Percentiles rank a stretch among this genome's conserved stretches.
Evolutionary conservation across 106 monocot genomes (phyloP).

Genomic region (Dendrobium catenatum): DNA sequence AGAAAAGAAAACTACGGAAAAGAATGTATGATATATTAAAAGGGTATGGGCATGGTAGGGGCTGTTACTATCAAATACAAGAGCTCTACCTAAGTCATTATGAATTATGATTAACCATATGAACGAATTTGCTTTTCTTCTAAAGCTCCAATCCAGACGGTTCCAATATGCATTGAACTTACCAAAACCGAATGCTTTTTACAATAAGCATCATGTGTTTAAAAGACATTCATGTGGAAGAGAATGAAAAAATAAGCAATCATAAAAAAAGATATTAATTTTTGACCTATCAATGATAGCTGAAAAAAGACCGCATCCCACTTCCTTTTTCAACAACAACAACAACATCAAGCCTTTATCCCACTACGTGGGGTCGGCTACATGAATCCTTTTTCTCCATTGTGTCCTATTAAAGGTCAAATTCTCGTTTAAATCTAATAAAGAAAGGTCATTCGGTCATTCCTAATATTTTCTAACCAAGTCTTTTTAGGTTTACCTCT

Average conservation of each 20-base stretch:
- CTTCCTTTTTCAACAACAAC: neutral
- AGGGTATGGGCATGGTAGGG: neutral
- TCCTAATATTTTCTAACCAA: no score
- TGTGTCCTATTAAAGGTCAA: no score
- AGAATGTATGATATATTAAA: neutral
- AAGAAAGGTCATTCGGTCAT: no score
- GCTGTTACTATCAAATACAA: slow-evolving; percentile 1
- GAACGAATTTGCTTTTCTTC: neutral
- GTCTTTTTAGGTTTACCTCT: no score
- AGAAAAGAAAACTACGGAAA: neutral
- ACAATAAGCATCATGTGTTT: neutral
- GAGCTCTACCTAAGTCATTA: neutral
- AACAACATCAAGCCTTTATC: no score
- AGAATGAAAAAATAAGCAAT: neutral
- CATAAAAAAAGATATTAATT: neutral
- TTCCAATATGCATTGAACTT: neutral
- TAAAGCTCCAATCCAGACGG: neutral
- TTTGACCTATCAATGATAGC: neutral
- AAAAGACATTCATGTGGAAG: neutral
- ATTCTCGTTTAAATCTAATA: no score
- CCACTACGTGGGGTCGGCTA: no score
- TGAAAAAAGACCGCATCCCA: neutral
- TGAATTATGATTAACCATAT: neutral
- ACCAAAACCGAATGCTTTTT: neutral
- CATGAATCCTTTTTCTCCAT: no score